These are phyloP conservation scores for Castanea mollissima DNA, from an alignment of 306 rosid genomes.

Conservation along the genomic window DNA sequence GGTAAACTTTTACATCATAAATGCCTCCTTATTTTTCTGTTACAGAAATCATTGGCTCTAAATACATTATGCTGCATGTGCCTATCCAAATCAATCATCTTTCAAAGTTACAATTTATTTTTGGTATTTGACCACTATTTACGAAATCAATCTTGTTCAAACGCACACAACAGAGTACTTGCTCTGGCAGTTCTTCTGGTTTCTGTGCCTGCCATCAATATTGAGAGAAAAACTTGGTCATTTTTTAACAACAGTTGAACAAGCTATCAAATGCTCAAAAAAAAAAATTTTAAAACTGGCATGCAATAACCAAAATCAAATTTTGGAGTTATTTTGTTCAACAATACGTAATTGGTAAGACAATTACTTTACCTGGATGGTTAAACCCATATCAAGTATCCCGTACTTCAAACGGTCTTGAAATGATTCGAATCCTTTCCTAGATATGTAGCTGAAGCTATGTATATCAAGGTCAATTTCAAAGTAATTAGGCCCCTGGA, in stretches of 20 bases:
- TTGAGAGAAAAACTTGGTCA: background rate
- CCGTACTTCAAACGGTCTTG: slow-evolving; percentile 66
- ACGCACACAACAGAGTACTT: slow-evolving; percentile 75
- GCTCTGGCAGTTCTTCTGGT: slow-evolving; percentile 82
- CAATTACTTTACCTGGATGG: slow-evolving; percentile 65
- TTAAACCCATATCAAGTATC: slow-evolving; percentile 76
- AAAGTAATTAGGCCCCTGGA: slow-evolving; percentile 82
- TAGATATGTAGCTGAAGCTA: slow-evolving; percentile 85
- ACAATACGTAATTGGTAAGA: background rate
- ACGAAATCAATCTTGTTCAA: slow-evolving; percentile 79
- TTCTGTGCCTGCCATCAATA: slow-evolving; percentile 72
- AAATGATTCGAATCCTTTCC: slow-evolving; percentile 89
- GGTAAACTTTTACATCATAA: slow-evolving; percentile 4
- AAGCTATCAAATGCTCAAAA: background rate
- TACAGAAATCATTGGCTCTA: background rate
- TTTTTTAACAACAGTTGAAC: background rate
- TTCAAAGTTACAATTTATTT: slow-evolving; percentile 56
- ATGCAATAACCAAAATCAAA: background rate
- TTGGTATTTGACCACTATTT: slow-evolving; percentile 83
- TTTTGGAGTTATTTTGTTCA: background rate
- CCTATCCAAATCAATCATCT: slow-evolving; percentile 21
- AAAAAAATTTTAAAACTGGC: background rate
- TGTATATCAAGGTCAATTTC: slow-evolving; percentile 96
- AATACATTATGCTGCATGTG: background rate
- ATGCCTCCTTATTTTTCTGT: background rate